Evolutionary conservation across 225 moss, liverwort and hornwort genomes (phyloP).

Genomic region (Marchantia polymorpha): DNA sequence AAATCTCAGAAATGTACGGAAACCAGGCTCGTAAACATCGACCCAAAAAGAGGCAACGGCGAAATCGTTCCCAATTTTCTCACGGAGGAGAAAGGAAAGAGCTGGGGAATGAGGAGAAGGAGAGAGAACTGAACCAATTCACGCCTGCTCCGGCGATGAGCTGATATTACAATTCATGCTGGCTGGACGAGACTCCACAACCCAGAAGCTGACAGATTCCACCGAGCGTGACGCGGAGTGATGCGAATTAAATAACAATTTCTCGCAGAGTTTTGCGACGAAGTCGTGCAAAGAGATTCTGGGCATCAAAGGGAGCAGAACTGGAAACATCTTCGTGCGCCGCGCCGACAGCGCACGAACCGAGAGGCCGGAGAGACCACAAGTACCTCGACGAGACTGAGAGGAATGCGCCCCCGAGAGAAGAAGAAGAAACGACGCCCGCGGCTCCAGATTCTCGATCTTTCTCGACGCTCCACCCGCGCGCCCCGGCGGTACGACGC

Average conservation of each 20-base stretch:
- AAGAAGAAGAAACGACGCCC: neutral
- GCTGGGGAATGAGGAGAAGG: neutral
- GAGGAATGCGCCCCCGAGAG: neutral
- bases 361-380: neutral
- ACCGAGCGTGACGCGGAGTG: neutral
- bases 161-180: neutral
- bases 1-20: no score
- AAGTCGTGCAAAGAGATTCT: neutral
- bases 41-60: neutral
- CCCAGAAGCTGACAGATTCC: no score
- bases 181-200: neutral
- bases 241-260: neutral
- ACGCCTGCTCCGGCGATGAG: neutral
- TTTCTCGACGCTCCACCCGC: no score
- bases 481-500: no score
- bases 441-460: no score
- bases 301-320: neutral
- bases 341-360: neutral
- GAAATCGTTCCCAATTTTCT: neutral
- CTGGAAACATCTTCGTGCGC: neutral
- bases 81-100: neutral
- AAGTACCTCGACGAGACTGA: neutral
- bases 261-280: neutral
- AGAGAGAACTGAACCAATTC: neutral
- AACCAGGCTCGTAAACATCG: no score